These are phyloP conservation scores for Erodium texanum DNA, from an alignment of 441 rosid genomes.

Conservation along the genomic window DNA sequence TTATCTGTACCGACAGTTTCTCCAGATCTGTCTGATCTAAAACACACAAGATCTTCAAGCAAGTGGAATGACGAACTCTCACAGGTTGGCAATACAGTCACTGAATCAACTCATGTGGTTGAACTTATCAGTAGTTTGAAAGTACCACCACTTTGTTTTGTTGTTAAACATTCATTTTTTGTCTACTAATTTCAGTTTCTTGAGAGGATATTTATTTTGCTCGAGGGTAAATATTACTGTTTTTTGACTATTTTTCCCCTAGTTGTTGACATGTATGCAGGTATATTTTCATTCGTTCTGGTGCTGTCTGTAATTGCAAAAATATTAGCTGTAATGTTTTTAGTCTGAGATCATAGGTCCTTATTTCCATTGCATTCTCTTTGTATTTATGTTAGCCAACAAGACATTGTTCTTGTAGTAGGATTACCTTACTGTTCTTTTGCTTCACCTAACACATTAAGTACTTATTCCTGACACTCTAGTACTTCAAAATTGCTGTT, in stretches of 20 bases:
- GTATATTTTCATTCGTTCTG: background rate
- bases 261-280: background rate
- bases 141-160: constrained; percentile 22
- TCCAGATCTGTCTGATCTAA: constrained; percentile 48
- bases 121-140: constrained; percentile 40
- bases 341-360: background rate
- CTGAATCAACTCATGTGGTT: constrained; percentile 65
- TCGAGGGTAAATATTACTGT: background rate
- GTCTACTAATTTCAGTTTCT: background rate
- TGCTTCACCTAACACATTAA: background rate
- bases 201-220: background rate
- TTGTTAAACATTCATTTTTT: background rate
- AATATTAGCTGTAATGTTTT: background rate
- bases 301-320: background rate
- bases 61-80: constrained; percentile 75
- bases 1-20: constrained; percentile 37
- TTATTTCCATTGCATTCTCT: background rate
- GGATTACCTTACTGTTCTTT: background rate
- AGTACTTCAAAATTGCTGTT: background rate
- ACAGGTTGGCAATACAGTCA: constrained; percentile 49
- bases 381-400: constrained; percentile 3
- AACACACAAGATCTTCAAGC: constrained; percentile 71
- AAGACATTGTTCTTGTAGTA: background rate
- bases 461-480: background rate
- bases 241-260: background rate